These are phyloP conservation scores for Starmerella scarabaei DNA, from an alignment of 805 yeast species.

Conservation along the genomic window DNA sequence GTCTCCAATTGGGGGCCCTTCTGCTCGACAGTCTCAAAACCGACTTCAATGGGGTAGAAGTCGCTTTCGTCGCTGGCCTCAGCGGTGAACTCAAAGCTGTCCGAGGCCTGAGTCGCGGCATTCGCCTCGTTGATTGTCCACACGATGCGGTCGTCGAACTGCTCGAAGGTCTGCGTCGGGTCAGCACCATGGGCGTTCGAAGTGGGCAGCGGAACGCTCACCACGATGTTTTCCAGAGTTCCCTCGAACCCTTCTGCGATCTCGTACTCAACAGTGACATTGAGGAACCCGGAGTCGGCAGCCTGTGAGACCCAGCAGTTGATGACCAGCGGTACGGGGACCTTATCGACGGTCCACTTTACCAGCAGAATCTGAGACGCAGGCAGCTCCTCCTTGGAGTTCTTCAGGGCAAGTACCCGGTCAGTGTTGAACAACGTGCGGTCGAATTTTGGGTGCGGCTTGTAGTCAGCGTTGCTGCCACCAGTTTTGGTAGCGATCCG, in stretches of 20 bases:
- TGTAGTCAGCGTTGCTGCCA: conserved; percentile 51
- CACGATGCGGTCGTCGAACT: conserved; percentile 59
- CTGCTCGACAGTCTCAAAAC: conserved; percentile 32
- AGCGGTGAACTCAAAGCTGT: conserved; percentile 67
- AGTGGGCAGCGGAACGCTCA: conserved; percentile 56
- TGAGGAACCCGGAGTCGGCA: conserved; percentile 42
- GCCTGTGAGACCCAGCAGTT: conserved; percentile 72
- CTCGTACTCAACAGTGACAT: conserved; percentile 84
- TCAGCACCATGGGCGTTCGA: conserved; percentile 39
- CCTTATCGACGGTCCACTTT: conserved; percentile 69
- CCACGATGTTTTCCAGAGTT: conserved; percentile 39
- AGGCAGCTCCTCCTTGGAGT: conserved; percentile 71
- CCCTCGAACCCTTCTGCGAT: conserved; percentile 37
- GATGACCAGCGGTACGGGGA: conserved; percentile 52
- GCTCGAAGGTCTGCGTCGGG: conserved; percentile 27
- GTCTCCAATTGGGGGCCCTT: conserved; percentile 34
- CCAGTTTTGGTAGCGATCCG: conserved; percentile 45
- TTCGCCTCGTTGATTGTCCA: conserved; percentile 46
- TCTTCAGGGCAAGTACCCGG: conserved; percentile 59
- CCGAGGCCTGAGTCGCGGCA: conserved; percentile 38
- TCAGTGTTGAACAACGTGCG: conserved; percentile 48
- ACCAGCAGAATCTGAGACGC: conserved; percentile 81
- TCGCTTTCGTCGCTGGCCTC: conserved; percentile 68
- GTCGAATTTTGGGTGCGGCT: conserved; percentile 95
- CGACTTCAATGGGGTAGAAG: conserved; percentile 75